These are phyloP conservation scores for Boletus subcaerulescens DNA, from an alignment of 768 basidiomycete genomes.

Conservation along the genomic window DNA sequence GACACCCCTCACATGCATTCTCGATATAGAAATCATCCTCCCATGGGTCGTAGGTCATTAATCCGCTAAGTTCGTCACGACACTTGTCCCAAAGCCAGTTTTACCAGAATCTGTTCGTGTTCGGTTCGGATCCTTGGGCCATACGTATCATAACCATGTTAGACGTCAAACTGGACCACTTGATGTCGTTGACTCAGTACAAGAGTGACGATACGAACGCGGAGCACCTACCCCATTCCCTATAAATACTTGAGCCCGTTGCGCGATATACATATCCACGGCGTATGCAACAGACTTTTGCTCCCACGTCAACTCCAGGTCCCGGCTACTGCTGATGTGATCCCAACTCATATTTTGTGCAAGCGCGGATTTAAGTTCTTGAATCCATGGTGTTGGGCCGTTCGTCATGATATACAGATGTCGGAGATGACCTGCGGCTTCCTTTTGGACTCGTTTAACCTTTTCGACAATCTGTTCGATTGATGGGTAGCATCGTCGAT, in stretches of 20 bases:
- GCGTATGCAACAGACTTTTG: conserved; percentile 44
- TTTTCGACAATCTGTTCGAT: conserved; percentile 42
- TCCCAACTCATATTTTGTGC: conserved; percentile 35
- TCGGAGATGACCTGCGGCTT: conserved; percentile 26
- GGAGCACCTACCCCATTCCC: conserved; percentile 48
- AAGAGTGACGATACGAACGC: not conserved
- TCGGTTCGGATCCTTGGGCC: conserved; percentile 24
- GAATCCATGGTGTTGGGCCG: conserved; percentile 40
- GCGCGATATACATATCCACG: conserved; percentile 51
- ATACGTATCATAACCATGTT: conserved; percentile 40
- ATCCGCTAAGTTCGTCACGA: not conserved
- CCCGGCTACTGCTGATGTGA: conserved; percentile 40
- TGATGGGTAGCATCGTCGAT: conserved; percentile 42
- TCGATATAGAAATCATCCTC: too few relatives aligned
- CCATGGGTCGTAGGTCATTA: not conserved
- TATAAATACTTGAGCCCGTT: conserved; percentile 46
- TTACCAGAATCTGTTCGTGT: conserved; percentile 39
- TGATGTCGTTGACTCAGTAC: conserved; percentile 4
- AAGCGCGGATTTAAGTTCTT: conserved; percentile 38
- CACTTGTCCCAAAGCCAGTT: not conserved
- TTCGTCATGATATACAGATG: conserved; percentile 50
- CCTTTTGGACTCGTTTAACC: conserved; percentile 33
- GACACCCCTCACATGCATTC: too few relatives aligned
- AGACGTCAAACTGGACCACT: conserved; percentile 44
- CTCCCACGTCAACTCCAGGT: conserved; percentile 41